Percentiles rank a stretch among this genome's conserved stretches.
These are phyloP conservation scores for Achaetomium macrosporum DNA, from an alignment of 2,329 filamentous ascomycete species.

Conservation along the genomic window DNA sequence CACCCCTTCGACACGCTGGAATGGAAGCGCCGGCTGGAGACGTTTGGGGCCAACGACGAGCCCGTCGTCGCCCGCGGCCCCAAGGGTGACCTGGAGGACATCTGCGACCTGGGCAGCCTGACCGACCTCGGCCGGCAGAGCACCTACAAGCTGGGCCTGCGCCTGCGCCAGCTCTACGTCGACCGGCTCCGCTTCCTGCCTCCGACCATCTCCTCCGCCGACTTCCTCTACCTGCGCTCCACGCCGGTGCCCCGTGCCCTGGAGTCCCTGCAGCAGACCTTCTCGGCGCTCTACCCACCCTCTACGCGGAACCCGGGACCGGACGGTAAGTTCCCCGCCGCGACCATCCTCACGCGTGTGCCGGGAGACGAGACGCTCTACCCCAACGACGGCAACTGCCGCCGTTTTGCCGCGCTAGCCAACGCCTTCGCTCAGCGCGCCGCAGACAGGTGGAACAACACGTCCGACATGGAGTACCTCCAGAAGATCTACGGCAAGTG, in stretches of 20 bases:
- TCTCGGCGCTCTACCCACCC: conserved; percentile 67
- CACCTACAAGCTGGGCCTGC: conserved; percentile 61
- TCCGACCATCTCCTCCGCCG: conserved; percentile 41
- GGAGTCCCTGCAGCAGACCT: conserved; percentile 70
- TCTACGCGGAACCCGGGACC: conserved; percentile 30
- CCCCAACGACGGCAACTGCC: conserved; percentile 70
- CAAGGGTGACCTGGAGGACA: conserved; percentile 63
- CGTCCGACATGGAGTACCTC: conserved; percentile 77
- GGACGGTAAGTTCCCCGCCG: conserved; percentile 44
- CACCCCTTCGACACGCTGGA: conserved; percentile 42
- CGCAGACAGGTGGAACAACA: conserved; percentile 66
- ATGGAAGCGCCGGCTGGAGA: conserved; percentile 73
- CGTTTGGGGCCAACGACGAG: conserved; percentile 66
- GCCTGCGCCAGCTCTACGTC: conserved; percentile 67
- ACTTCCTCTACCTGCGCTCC: conserved; percentile 65
- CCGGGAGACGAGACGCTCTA: conserved; percentile 70
- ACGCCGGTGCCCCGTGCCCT: conserved; percentile 71
- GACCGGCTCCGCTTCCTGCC: conserved; percentile 70
- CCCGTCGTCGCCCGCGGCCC: conserved; percentile 65
- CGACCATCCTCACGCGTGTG: conserved; percentile 60
- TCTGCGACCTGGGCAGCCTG: conserved; percentile 75
- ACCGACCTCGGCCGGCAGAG: conserved; percentile 70
- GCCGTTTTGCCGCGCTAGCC: conserved; percentile 63
- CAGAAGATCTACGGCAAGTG: conserved; percentile 72
- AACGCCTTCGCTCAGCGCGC: conserved; percentile 66